Conservation (phyloP, 2,329 filamentous ascomycete species). For the Pochonia chlamydosporia region DNA sequence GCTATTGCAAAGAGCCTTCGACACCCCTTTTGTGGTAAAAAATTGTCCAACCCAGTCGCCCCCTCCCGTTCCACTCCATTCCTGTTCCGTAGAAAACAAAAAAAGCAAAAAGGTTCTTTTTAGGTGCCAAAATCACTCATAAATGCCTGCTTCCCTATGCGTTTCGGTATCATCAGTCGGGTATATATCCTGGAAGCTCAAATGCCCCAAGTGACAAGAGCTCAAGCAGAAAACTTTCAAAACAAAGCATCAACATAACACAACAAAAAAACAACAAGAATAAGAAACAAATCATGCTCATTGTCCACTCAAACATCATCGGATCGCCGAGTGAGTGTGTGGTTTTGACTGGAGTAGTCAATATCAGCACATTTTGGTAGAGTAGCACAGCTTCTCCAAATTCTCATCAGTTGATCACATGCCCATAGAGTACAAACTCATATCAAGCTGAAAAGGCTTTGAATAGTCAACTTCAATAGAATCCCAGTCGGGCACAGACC, state of each 20-base stretch:
- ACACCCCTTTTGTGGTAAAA: background rate
- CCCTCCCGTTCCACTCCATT: background rate
- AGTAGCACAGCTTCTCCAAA: constrained; percentile 12
- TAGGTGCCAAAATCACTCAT: constrained; percentile 4
- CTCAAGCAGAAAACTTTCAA: constrained; percentile 3
- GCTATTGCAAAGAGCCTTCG: background rate
- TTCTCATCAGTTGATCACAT: constrained; percentile 7
- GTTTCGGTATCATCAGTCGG: constrained; percentile 11
- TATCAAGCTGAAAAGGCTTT: constrained; percentile 49
- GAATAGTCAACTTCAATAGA: constrained; percentile 44
- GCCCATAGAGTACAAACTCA: constrained; percentile 27
- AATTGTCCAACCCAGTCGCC: background rate
- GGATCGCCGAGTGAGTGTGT: no score
- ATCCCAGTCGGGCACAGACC: constrained; percentile 37
- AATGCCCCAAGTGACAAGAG: constrained; percentile 9
- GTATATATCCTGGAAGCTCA: constrained; percentile 24
- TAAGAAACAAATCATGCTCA: constrained; percentile 1
- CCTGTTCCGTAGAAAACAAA: background rate
- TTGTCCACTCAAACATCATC: background rate
- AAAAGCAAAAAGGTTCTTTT: background rate
- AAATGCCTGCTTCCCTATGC: constrained; percentile 4
- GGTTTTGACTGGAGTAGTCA: no score
- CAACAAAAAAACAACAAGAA: constrained; percentile 2
- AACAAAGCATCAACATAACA: constrained; percentile 6
- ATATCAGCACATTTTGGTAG: background rate